Evolutionary conservation across 495 filamentous ascomycete genomes (phyloP), one percentile per base, ranked within the genome.

Genomic region (Friedmanniomyces simplex): DNA sequence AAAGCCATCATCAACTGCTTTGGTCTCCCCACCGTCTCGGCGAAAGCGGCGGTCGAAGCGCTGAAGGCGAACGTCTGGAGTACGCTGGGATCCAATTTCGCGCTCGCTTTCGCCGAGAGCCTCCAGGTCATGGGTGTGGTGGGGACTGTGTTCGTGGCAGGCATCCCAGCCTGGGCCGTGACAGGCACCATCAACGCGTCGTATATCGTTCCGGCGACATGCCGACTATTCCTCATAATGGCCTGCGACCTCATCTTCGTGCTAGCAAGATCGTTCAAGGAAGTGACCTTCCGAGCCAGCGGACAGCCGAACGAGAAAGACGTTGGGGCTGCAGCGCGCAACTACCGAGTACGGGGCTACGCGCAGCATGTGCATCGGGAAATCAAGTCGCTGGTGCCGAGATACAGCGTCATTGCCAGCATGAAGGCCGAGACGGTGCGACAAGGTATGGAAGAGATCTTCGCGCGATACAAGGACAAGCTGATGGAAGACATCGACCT

Each of bases 251-350:
- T 63, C 20, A 59, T 47, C 11, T 37, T 63, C 41, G 57, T 63
- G 1, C 45, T 63, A 6, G 60, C 57, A 12, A 34, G 57, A n/a
- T 50, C 57, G n/a, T 68, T 68, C 58, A 66, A 57, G 39, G 57
- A 59, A 34, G 50, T 52, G 14, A 62, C 63, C 13, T 54, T 57
- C 54, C 60, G 55, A 34, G 57, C 53, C 41, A 58, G 60, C 32
- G 61, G 66, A 30, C 63, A 66, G 41, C 66, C 66, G 12, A 55
- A 58, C 37, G 61, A 61, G 50, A 58, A 49, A 30, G 63, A 68
- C 36, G 50, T 68, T 24, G 51, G 34, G 34, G 46, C 48, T 10
- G 66, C 66, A 30, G 66, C 66, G 12, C 22, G 54, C 14, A 64
- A 46, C 22, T 68, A 68, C 41, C 49, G 49, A 18, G 25, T 61